phyloP scores from a whole-genome alignment of 805 yeast genomes.

The Wickerhamiella galacta region DNA sequence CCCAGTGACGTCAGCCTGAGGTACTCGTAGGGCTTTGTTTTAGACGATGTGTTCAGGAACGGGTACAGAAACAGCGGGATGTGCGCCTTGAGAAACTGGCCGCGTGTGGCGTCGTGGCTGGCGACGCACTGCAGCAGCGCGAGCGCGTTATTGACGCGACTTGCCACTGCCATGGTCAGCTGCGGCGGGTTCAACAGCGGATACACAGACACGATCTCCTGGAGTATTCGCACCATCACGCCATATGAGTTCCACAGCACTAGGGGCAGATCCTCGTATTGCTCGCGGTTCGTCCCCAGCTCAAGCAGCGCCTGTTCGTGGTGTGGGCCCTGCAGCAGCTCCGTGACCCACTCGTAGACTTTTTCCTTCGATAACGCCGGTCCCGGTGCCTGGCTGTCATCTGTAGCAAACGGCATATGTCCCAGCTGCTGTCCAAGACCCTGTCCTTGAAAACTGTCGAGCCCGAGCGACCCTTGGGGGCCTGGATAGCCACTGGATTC shows the following conservation, averaged over 20 bases:
- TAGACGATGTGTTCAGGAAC: slow-evolving; percentile 77
- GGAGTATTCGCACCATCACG: slow-evolving; percentile 79
- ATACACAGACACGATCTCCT: slow-evolving; percentile 80
- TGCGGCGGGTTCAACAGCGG: slow-evolving; percentile 80
- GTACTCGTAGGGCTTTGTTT: slow-evolving; percentile 87
- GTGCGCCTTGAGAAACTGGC: slow-evolving; percentile 72
- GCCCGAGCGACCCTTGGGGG: too few species aligned
- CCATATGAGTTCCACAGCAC: slow-evolving; percentile 94
- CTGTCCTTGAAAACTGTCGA: too few species aligned
- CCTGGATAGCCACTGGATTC: too few species aligned
- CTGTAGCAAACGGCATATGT: too few species aligned
- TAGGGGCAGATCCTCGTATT: slow-evolving; percentile 81
- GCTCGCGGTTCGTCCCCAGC: slow-evolving; percentile 85
- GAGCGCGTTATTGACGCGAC: slow-evolving; percentile 87
- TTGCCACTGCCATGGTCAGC: slow-evolving; percentile 70
- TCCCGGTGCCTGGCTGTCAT: too few species aligned
- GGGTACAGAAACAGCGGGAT: slow-evolving; percentile 88
- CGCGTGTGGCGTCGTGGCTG: slow-evolving; percentile 80
- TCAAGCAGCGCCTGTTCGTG: slow-evolving; percentile 87
- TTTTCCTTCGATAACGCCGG: slow-evolving; percentile 32
- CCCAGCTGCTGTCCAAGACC: too few species aligned
- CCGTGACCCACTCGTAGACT: slow-evolving; percentile 79
- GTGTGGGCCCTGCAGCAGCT: slow-evolving; percentile 75
- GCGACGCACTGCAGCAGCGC: slow-evolving; percentile 95
- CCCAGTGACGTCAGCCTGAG: slow-evolving; percentile 84